These are phyloP conservation scores for Aureobasidium leucospermi DNA, from an alignment of 2,329 filamentous ascomycete genomes.

Conservation along the genomic window DNA sequence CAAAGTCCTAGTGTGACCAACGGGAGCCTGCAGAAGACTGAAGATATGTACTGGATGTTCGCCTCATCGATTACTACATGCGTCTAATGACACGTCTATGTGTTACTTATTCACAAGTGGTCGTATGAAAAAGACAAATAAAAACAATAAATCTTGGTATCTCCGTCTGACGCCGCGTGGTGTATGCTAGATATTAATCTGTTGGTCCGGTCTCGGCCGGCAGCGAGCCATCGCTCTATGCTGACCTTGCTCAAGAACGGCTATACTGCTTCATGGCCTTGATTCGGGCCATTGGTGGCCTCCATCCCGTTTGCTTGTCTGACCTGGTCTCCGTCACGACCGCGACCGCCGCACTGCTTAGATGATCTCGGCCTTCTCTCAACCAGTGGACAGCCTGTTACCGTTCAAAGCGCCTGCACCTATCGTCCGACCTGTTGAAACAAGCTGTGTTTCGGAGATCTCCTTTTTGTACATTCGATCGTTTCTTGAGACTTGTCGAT, in stretches of 20 bases:
- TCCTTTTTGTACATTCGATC: constrained; percentile 21
- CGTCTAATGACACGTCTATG: not conserved
- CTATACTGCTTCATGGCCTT: not conserved
- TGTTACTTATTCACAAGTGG: not conserved
- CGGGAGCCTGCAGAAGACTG: not conserved
- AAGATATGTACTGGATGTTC: not conserved
- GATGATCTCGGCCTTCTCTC: constrained; percentile 32
- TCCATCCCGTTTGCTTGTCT: constrained; percentile 19
- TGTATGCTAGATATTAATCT: not conserved
- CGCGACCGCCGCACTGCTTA: constrained; percentile 24
- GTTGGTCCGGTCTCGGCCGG: not conserved
- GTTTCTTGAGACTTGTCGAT: no score
- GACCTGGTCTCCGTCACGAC: constrained; percentile 20
- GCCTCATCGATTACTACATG: not conserved
- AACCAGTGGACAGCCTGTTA: constrained; percentile 30
- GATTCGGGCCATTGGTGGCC: constrained; percentile 2
- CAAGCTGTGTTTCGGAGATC: constrained; percentile 29
- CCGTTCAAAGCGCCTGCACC: constrained; percentile 34
- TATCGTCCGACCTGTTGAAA: constrained; percentile 32
- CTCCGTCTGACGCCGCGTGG: not conserved
- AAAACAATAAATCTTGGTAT: not conserved
- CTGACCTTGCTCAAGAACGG: not conserved
- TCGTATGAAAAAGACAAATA: not conserved
- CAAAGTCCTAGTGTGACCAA: not conserved
- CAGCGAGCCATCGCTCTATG: not conserved